These are phyloP conservation scores for Saturnispora galanensis DNA, from an alignment of 805 yeast species.

Conservation along the genomic window DNA sequence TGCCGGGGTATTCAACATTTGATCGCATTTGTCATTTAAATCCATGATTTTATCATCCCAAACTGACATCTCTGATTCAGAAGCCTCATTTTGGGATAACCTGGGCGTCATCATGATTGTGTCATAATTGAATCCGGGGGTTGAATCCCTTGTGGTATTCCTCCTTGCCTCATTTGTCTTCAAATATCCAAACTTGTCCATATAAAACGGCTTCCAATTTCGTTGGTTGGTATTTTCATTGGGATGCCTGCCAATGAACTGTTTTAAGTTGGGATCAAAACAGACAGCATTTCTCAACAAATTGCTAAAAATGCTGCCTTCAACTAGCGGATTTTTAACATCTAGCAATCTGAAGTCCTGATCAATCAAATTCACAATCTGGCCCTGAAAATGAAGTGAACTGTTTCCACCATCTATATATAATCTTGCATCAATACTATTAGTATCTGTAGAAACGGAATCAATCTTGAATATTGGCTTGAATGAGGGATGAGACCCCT, in stretches of 20 bases:
- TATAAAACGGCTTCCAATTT: conserved; percentile 23
- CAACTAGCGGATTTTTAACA: conserved; percentile 18
- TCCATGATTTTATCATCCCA: conserved; percentile 1
- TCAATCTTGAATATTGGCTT: conserved; percentile 5
- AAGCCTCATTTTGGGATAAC: conserved; percentile 5
- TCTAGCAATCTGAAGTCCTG: conserved; percentile 22
- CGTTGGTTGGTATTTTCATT: conserved; percentile 9
- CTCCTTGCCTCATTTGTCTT: conserved; percentile 1
- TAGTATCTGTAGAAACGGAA: not conserved
- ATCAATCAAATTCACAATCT: conserved; percentile 23
- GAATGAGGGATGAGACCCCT: conserved; percentile 1
- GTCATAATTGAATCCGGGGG: not conserved
- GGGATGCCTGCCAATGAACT: conserved; percentile 20
- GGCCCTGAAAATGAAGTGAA: conserved; percentile 14
- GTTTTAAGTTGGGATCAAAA: conserved; percentile 18
- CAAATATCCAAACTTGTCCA: conserved; percentile 23
- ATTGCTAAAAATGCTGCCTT: conserved; percentile 24
- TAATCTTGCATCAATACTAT: not conserved
- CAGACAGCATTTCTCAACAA: conserved; percentile 22
- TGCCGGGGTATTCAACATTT: not conserved
- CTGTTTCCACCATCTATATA: not conserved
- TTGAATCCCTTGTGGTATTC: not conserved
- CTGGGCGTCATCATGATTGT: conserved; percentile 1
- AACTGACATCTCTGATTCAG: conserved; percentile 7
- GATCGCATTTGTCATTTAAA: not conserved